Evolutionary conservation across 306 rosid genomes (phyloP).

Genomic region (Pyrus bretschneideri): DNA sequence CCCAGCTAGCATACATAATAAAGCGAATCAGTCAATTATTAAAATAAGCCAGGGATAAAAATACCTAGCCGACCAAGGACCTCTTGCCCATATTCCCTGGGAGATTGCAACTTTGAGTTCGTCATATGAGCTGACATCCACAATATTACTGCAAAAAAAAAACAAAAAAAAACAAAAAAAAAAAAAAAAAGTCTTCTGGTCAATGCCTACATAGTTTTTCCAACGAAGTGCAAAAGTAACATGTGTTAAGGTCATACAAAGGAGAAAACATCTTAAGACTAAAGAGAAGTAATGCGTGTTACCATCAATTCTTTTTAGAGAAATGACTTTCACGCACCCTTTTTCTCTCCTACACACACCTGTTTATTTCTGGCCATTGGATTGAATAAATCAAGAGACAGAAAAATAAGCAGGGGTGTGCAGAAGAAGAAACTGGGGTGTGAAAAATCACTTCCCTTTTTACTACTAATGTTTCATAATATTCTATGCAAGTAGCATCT

Average conservation of each 20-base stretch:
- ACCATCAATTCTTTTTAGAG: not conserved
- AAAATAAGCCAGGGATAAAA: not conserved
- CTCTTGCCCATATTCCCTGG: slow-evolving; percentile 97
- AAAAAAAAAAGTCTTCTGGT: not conserved
- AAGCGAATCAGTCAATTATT: not conserved
- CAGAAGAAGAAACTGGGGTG: no score
- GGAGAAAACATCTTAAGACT: no score
- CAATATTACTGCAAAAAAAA: slow-evolving; percentile 60
- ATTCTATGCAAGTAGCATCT: not conserved
- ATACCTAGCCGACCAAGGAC: slow-evolving; percentile 99
- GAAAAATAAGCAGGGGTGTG: no score
- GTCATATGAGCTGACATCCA: slow-evolving; percentile 77
- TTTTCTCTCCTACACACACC: no score
- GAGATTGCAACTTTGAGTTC: slow-evolving; percentile 87
- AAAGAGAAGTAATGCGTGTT: no score
- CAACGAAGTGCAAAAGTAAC: not conserved
- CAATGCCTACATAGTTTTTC: not conserved
- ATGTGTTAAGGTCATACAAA: not conserved
- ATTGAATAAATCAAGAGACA: no score
- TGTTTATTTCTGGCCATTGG: no score
- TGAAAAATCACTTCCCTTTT: not conserved
- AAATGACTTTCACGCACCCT: no score
- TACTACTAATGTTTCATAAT: not conserved
- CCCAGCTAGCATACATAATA: not conserved
- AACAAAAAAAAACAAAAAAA: not conserved